Evolutionary conservation across 1,139 yeast genomes (phyloP).

Genomic region (Hansenula lynferdii): DNA sequence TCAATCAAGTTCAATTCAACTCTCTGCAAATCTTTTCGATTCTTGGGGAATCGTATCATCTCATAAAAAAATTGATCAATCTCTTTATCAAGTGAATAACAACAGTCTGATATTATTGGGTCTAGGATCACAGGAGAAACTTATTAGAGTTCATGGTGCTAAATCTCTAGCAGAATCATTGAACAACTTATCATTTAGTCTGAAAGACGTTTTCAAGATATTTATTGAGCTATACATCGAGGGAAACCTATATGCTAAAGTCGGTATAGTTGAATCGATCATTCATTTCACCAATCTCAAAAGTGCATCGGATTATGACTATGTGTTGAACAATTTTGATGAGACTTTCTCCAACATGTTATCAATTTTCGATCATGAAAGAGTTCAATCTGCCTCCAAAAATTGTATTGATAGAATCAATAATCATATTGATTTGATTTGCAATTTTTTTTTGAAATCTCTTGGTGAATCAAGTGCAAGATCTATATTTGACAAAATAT

Average conservation of each 20-base stretch:
- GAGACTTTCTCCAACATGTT: constrained; percentile 18
- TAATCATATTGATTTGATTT: constrained; percentile 10
- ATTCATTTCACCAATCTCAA: constrained; percentile 27
- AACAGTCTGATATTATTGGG: constrained; percentile 11
- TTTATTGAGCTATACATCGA: constrained; percentile 26
- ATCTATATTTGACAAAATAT: constrained; percentile 12
- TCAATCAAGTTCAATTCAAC: constrained; percentile 17
- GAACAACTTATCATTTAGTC: constrained; percentile 8
- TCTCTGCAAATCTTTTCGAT: constrained; percentile 20
- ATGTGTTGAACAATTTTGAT: constrained; percentile 23
- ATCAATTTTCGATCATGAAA: constrained; percentile 16
- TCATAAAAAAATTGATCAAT: constrained; percentile 15
- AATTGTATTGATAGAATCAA: constrained; percentile 12
- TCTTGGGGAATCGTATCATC: constrained; percentile 21
- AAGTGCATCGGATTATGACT: constrained; percentile 21
- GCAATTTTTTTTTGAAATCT: constrained; percentile 4
- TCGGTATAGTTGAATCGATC: constrained; percentile 30
- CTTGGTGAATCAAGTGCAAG: constrained; percentile 17
- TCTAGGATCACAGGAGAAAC: constrained; percentile 18
- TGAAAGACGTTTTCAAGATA: constrained; percentile 21
- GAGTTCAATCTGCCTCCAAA: constrained; percentile 12
- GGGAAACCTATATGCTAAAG: constrained; percentile 21
- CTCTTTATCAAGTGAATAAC: constrained; percentile 10
- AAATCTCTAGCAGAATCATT: constrained; percentile 24
- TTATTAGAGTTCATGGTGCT: constrained; percentile 26